Percentiles rank a stretch among this genome's conserved stretches.
phyloP scores from a whole-genome alignment of 1,139 yeast genomes.

The Geotrichum europaeum region DNA sequence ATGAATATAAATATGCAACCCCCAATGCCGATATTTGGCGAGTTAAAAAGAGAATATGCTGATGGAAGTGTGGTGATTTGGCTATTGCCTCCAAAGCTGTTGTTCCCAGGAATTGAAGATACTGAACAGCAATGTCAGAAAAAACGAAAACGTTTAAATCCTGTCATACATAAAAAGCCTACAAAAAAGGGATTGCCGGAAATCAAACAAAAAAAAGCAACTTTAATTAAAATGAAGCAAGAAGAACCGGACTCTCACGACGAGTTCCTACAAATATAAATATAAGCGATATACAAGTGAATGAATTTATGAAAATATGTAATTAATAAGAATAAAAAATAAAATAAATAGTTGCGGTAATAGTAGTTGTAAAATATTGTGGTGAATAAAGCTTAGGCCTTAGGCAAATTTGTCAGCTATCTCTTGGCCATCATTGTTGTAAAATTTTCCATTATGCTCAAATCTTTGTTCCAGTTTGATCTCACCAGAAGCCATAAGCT shows the following conservation, averaged over 20 bases:
- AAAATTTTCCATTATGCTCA: slow-evolving; percentile 9
- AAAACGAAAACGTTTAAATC: not conserved
- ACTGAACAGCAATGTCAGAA: not conserved
- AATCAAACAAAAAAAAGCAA: not conserved
- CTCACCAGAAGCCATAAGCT: slow-evolving; percentile 2
- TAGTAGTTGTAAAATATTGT: not conserved
- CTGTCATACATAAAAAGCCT: not conserved
- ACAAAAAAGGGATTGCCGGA: not conserved
- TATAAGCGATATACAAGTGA: not conserved
- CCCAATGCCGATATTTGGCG: not conserved
- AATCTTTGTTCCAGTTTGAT: slow-evolving; percentile 6
- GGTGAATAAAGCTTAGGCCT: not conserved
- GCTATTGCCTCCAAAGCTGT: slow-evolving; percentile 3
- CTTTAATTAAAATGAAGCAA: not conserved
- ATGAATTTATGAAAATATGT: not conserved
- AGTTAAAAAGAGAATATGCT: not conserved
- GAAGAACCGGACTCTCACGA: not conserved
- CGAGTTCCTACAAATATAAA: not conserved
- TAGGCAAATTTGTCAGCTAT: slow-evolving; percentile 13
- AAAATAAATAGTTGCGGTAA: not conserved
- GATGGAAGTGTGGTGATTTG: not conserved
- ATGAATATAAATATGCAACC: not conserved
- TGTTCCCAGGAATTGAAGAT: slow-evolving; percentile 2
- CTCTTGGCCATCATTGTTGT: slow-evolving; percentile 13
- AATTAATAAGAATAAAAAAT: not conserved